These are phyloP conservation scores for Sapria himalayana DNA, from an alignment of 345 rosid species.

Conservation along the genomic window DNA sequence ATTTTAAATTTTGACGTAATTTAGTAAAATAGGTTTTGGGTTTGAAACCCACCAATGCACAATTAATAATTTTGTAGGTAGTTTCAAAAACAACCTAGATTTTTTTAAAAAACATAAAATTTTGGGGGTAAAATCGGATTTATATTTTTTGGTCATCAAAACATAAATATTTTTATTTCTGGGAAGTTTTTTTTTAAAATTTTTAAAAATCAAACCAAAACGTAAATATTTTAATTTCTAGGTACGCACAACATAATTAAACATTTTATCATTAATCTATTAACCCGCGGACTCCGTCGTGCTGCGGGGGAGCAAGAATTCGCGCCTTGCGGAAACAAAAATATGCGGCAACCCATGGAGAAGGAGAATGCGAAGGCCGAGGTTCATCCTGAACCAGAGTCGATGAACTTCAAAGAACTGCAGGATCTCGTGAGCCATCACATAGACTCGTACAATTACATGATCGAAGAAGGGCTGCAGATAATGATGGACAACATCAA, in stretches of 20 bases:
- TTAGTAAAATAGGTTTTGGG: no score
- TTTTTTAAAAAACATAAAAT: no score
- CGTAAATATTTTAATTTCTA: no score
- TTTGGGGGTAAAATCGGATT: no score
- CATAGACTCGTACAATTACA: conserved; percentile 68
- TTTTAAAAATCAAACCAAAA: no score
- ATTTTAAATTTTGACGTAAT: no score
- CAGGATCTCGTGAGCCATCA: conserved; percentile 59
- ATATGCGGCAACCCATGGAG: background rate
- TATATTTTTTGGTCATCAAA: no score
- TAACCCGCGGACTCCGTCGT: background rate
- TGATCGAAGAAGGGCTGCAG: conserved; percentile 53
- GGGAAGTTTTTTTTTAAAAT: background rate
- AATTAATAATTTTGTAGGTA: no score
- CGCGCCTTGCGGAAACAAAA: background rate
- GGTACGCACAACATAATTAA: no score
- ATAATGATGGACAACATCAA: conserved; percentile 38
- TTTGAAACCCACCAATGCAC: no score
- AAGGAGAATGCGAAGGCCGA: background rate
- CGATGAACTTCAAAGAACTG: conserved; percentile 26
- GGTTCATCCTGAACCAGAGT: conserved; percentile 7
- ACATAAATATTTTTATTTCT: background rate
- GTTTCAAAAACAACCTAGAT: no score
- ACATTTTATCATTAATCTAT: background rate
- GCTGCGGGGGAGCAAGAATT: background rate